Percentiles rank a stretch among this genome's conserved stretches.
Evolutionary conservation across 306 rosid species (phyloP).

Genomic region (Malus sieversii): DNA sequence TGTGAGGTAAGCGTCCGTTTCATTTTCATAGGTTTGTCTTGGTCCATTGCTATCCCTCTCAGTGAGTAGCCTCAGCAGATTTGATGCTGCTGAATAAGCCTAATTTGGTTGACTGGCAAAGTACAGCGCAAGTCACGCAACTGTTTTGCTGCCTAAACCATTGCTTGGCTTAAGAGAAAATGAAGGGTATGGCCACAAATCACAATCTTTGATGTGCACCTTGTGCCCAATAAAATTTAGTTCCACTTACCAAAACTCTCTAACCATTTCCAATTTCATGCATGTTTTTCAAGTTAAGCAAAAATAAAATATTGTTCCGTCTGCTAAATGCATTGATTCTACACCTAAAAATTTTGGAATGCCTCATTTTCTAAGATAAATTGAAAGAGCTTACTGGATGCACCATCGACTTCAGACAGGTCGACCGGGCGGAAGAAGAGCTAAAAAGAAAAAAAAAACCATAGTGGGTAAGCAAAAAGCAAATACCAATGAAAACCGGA

Average conservation of each 20-base stretch:
- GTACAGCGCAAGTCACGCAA: slow-evolving; percentile 50
- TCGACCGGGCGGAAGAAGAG: neutral
- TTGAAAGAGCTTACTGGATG: too few species aligned
- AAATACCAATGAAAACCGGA: too few species aligned
- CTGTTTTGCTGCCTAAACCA: slow-evolving; percentile 6
- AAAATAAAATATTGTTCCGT: neutral
- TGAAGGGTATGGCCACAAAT: slow-evolving; percentile 17
- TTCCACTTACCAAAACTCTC: neutral
- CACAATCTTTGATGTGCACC: slow-evolving; percentile 22
- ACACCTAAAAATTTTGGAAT: too few species aligned
- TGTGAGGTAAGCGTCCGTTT: neutral
- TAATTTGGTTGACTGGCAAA: neutral
- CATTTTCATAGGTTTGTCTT: neutral
- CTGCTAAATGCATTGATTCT: neutral
- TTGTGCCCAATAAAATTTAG: neutral
- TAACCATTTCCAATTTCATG: neutral
- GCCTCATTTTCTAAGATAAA: neutral
- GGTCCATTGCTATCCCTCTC: neutral
- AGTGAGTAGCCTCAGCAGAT: too few species aligned
- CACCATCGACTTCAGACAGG: too few species aligned
- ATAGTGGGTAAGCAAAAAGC: too few species aligned
- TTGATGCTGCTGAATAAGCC: neutral
- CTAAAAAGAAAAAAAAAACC: too few species aligned
- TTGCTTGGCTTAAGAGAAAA: slow-evolving; percentile 23
- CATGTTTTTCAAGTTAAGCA: neutral